phyloP scores from a whole-genome alignment of 2,329 filamentous ascomycete species.

The Fusarium chuoi region DNA sequence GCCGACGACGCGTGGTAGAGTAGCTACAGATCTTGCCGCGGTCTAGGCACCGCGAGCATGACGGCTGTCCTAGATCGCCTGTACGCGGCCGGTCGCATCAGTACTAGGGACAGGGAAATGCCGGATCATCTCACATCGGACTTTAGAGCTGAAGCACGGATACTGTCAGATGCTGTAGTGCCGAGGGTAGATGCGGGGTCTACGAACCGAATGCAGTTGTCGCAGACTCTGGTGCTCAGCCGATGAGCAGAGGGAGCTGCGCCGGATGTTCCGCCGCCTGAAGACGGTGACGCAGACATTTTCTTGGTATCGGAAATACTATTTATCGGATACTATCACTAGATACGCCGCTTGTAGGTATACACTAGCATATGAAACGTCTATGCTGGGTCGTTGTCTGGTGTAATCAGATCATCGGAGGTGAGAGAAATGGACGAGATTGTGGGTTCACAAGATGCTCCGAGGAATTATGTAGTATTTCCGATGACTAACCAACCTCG shows the following conservation, averaged over 20 bases:
- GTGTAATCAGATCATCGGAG: not conserved
- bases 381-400: not conserved
- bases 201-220: not conserved
- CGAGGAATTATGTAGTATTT: not conserved
- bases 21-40: not conserved
- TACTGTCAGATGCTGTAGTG: not conserved
- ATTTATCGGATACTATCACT: accelerated
- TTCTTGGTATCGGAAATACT: not conserved
- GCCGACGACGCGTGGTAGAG: not conserved
- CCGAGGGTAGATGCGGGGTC: not conserved
- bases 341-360: not conserved
- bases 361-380: too few species aligned
- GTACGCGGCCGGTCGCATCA: not conserved
- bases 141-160: not conserved
- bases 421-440: not conserved
- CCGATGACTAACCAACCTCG: not conserved
- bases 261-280: not conserved
- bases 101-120: not conserved
- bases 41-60: not conserved
- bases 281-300: not conserved
- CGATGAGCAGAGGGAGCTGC: not conserved
- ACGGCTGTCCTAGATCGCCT: not conserved
- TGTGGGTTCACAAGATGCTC: not conserved
- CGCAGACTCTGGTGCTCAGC: not conserved
- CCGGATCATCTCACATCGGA: not conserved